phyloP scores from a whole-genome alignment of 176 grass and related monocot species.

The Paspalum notatum region DNA sequence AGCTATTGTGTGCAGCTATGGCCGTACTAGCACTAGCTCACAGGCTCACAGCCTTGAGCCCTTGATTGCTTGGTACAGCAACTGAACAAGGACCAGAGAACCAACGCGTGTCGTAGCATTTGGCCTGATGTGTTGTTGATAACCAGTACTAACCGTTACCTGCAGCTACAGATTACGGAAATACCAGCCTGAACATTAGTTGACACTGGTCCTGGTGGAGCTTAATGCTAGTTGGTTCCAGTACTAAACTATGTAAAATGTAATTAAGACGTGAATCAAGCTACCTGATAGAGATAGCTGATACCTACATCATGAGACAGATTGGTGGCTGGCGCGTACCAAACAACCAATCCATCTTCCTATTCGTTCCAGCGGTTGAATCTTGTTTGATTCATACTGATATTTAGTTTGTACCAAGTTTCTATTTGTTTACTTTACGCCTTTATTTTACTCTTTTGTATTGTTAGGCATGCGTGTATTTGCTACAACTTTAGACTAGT shows the following conservation, averaged over 20 bases:
- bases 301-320: neutral
- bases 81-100: neutral
- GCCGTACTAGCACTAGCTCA: constrained; percentile 17
- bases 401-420: neutral
- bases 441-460: no score
- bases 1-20: no score
- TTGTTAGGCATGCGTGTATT: neutral
- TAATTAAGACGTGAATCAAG: neutral
- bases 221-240: neutral
- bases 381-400: constrained; percentile 9
- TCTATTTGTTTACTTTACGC: no score
- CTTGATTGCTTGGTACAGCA: neutral
- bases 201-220: neutral
- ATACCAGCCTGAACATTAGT: neutral
- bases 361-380: neutral
- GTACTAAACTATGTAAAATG: neutral
- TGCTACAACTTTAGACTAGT: neutral
- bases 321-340: neutral
- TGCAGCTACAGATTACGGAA: neutral
- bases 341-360: neutral
- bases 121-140: neutral
- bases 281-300: constrained; percentile 7
- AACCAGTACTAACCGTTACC: neutral
- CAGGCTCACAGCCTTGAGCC: constrained; percentile 26
- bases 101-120: neutral